phyloP scores from a whole-genome alignment of 176 grass and related monocot species.

The Otatea glauca region DNA sequence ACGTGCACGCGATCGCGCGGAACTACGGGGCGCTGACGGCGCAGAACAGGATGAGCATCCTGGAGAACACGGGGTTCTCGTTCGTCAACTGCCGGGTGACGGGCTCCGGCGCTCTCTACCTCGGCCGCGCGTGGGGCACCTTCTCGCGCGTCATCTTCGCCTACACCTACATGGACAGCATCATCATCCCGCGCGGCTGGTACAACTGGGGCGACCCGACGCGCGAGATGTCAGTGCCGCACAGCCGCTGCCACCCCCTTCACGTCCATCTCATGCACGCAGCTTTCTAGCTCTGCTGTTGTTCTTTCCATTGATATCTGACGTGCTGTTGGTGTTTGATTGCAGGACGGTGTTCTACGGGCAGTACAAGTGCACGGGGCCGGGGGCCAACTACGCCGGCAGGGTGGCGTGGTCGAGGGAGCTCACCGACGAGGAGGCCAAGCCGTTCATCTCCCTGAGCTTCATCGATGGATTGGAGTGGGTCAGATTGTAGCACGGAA shows the following conservation, averaged over 20 bases:
- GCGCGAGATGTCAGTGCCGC: conserved; percentile 62
- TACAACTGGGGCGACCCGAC: conserved; percentile 93
- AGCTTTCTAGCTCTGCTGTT: neutral
- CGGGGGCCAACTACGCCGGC: conserved; percentile 68
- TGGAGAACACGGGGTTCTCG: conserved; percentile 94
- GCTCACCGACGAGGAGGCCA: conserved; percentile 91
- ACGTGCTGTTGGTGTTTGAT: neutral
- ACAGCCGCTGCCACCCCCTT: neutral
- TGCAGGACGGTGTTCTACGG: conserved; percentile 99
- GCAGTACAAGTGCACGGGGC: conserved; percentile 90
- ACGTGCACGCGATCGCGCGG: conserved; percentile 80
- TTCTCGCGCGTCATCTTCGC: conserved; percentile 96
- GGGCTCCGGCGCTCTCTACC: conserved; percentile 84
- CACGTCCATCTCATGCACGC: neutral
- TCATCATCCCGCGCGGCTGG: conserved; percentile 86
- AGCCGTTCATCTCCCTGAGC: conserved; percentile 76
- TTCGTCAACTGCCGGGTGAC: conserved; percentile 92
- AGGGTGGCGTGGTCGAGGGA: conserved; percentile 87
- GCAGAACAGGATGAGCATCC: conserved; percentile 77
- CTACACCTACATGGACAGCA: conserved; percentile 98
- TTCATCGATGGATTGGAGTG: conserved; percentile 88
- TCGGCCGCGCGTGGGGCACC: conserved; percentile 85
- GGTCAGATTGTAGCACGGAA: conserved; percentile 55
- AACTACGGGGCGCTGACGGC: conserved; percentile 89
- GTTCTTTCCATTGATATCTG: neutral